Conservation (phyloP, 1,139 yeast genomes). For the Pneumocystis carinii region DNA sequence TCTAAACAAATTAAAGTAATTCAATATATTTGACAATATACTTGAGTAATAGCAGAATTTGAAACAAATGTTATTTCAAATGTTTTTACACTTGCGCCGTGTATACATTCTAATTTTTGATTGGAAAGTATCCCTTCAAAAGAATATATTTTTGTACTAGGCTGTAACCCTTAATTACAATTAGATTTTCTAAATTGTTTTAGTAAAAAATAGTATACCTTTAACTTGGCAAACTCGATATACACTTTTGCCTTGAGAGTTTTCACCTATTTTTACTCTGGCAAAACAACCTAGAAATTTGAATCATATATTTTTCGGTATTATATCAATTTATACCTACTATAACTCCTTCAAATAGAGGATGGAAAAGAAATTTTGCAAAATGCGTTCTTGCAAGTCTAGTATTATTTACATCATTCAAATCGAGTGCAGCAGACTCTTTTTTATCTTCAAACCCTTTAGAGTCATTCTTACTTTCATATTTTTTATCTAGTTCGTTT, state of each 20-base stretch:
- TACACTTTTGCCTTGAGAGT: slow-evolving; percentile 43
- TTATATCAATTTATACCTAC: not conserved
- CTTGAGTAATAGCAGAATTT: slow-evolving; percentile 6
- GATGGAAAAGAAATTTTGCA: slow-evolving; percentile 63
- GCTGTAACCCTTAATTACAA: slow-evolving; percentile 6
- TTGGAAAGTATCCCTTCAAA: slow-evolving; percentile 11
- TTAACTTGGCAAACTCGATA: slow-evolving; percentile 77
- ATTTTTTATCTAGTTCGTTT: slow-evolving; percentile 3
- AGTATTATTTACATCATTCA: slow-evolving; percentile 51
- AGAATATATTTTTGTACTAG: slow-evolving; percentile 4
- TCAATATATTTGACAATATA: not conserved
- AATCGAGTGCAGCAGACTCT: slow-evolving; percentile 26
- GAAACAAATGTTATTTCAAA: slow-evolving; percentile 44
- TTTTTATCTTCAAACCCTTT: slow-evolving; percentile 18
- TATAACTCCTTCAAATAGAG: slow-evolving; percentile 51
- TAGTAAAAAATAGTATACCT: slow-evolving; percentile 37
- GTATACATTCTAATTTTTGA: slow-evolving; percentile 32
- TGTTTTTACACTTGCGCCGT: slow-evolving; percentile 54
- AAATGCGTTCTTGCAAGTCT: slow-evolving; percentile 66
- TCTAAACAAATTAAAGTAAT: slow-evolving; percentile 19
- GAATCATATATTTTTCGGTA: not conserved
- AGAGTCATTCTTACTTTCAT: slow-evolving; percentile 16
- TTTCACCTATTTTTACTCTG: slow-evolving; percentile 63
- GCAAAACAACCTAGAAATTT: slow-evolving; percentile 42
- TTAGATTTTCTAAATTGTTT: slow-evolving; percentile 36